Percentiles rank a stretch among this genome's conserved stretches.
phyloP scores from a whole-genome alignment of 345 rosid species.

The Anastatica hierochuntica region DNA sequence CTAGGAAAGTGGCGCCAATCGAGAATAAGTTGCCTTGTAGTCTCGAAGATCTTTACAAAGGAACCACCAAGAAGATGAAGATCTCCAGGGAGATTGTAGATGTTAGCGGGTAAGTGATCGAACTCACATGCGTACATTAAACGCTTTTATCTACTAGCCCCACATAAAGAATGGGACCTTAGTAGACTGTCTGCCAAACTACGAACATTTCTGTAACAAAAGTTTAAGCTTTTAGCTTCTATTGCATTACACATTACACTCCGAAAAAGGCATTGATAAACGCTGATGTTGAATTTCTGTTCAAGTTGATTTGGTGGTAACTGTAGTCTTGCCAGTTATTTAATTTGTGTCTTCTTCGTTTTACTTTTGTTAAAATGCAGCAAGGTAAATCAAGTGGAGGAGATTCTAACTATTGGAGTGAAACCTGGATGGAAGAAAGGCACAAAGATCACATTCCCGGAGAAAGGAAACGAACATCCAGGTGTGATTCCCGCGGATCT shows the following conservation, averaged over 20 bases:
- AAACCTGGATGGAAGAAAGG: slow-evolving; percentile 55
- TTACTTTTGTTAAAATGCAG: slow-evolving; percentile 18
- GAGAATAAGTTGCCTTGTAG: slow-evolving; percentile 47
- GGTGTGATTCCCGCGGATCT: slow-evolving; percentile 39
- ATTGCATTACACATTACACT: no score
- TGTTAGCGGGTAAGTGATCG: slow-evolving; percentile 35
- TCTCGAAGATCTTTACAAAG: slow-evolving; percentile 53
- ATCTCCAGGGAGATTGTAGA: slow-evolving; percentile 47
- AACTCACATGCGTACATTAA: background rate
- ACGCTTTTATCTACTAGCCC: no score
- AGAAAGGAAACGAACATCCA: slow-evolving; percentile 41
- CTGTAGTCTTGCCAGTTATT: no score
- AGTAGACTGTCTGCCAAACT: no score
- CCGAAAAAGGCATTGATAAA: no score
- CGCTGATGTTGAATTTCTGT: no score
- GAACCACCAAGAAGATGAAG: no score
- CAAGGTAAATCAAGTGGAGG: slow-evolving; percentile 29
- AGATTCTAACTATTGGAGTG: slow-evolving; percentile 36
- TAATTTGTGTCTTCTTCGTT: no score
- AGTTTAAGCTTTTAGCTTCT: no score
- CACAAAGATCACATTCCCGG: slow-evolving; percentile 44
- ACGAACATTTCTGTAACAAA: no score
- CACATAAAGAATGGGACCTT: no score
- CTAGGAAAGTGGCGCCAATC: slow-evolving; percentile 41
- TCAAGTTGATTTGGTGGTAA: no score